phyloP scores from a whole-genome alignment of 352 stramenopile species.

The Pythium myriotylum region DNA sequence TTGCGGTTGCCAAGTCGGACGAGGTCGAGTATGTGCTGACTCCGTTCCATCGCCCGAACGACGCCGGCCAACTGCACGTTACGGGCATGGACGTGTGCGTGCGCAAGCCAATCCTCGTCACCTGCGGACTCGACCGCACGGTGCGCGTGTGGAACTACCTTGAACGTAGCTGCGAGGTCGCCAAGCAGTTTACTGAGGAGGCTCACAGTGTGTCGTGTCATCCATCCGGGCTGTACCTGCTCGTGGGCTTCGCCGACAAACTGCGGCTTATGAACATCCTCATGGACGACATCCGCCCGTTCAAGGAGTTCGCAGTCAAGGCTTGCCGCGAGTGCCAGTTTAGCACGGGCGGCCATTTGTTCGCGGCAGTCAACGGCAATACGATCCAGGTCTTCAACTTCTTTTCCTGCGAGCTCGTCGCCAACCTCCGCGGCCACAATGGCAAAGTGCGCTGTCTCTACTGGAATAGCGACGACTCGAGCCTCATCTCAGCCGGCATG shows the following conservation, averaged over 20 bases:
- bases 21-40: conserved; percentile 75
- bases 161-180: conserved; percentile 84
- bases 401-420: conserved; percentile 90
- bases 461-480: conserved; percentile 88
- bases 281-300: conserved; percentile 89
- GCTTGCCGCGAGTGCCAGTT: conserved; percentile 83
- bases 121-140: conserved; percentile 86
- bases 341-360: conserved; percentile 90
- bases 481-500: conserved; percentile 87
- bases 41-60: conserved; percentile 72
- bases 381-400: conserved; percentile 93
- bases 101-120: conserved; percentile 91
- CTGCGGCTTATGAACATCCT: conserved; percentile 91
- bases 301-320: conserved; percentile 88
- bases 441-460: conserved; percentile 89
- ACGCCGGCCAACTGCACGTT: conserved; percentile 57
- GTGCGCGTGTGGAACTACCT: conserved; percentile 95
- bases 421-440: conserved; percentile 92
- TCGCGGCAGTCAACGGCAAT: conserved; percentile 93
- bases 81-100: conserved; percentile 93
- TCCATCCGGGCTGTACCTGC: conserved; percentile 87
- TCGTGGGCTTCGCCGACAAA: conserved; percentile 91
- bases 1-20: conserved; percentile 44
- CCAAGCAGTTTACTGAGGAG: conserved; percentile 89
- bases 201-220: conserved; percentile 90